phyloP scores from a whole-genome alignment of 192 early-diverging fungal species.

The Podila clonocystis region DNA sequence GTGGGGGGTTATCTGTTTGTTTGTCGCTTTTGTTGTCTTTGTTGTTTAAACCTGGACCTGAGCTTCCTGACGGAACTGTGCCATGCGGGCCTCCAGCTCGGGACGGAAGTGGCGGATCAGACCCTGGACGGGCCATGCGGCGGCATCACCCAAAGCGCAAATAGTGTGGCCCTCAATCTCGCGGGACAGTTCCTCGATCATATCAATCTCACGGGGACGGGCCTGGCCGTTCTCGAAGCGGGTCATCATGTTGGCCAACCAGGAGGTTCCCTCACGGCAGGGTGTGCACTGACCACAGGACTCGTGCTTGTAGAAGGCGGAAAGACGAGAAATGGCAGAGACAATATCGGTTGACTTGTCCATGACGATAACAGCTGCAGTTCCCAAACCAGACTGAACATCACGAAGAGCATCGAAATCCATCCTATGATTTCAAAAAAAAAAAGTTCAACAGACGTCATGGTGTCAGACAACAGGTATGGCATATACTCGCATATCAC shows the following conservation, averaged over 20 bases:
- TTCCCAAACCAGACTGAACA: conserved; percentile 92
- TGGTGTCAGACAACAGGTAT: neutral
- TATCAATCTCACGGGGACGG: conserved; percentile 89
- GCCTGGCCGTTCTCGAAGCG: conserved; percentile 92
- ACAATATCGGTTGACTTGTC: conserved; percentile 98
- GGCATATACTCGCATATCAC: neutral
- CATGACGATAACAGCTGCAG: conserved; percentile 98
- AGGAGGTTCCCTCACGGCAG: conserved; percentile 95
- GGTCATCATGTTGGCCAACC: conserved; percentile 96
- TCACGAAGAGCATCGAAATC: conserved; percentile 98
- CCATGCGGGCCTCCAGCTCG: conserved; percentile 77
- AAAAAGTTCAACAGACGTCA: neutral
- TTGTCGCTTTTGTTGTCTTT: neutral
- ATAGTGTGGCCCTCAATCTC: conserved; percentile 99
- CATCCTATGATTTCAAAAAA: conserved; percentile 74
- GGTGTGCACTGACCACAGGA: conserved; percentile 99
- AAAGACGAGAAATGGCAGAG: conserved; percentile 88
- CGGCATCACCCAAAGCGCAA: conserved; percentile 98
- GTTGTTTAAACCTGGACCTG: conserved; percentile 17
- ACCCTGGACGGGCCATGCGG: conserved; percentile 97
- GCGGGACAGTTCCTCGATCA: conserved; percentile 93
- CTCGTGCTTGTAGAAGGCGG: conserved; percentile 98
- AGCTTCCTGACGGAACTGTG: conserved; percentile 39
- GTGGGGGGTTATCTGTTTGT: neutral
- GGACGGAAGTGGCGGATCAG: conserved; percentile 95